phyloP scores from a whole-genome alignment of 192 early-diverging fungal genomes.

The Podila epicladia region DNA sequence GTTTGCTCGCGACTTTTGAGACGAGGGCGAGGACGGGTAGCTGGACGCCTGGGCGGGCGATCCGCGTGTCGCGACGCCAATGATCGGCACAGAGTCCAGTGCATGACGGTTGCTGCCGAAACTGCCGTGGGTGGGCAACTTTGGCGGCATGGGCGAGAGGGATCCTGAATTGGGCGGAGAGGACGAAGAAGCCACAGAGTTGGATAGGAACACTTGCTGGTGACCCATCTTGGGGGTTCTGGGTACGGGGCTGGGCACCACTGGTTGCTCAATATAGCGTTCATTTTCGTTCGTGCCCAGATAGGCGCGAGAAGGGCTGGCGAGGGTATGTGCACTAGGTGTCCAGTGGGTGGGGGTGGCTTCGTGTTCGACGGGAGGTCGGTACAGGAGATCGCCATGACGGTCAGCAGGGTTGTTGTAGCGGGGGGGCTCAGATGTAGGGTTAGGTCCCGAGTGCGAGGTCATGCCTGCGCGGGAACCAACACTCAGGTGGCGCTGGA shows the following conservation, averaged over 20 bases:
- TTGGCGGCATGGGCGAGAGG: conserved; percentile 25
- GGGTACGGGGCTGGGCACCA: conserved; percentile 21
- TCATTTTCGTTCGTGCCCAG: background rate
- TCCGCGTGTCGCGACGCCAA: conserved; percentile 23
- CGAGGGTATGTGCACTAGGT: conserved; percentile 12
- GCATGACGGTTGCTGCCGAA: background rate
- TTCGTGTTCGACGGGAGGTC: conserved; percentile 3
- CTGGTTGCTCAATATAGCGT: conserved; percentile 20
- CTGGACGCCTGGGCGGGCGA: conserved; percentile 4
- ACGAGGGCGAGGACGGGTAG: conserved; percentile 6
- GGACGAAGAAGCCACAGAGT: background rate
- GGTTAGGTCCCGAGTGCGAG: conserved; percentile 3
- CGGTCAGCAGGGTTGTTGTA: conserved; percentile 3
- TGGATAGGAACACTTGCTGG: conserved; percentile 15
- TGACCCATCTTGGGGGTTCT: conserved; percentile 21
- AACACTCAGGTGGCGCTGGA: conserved; percentile 17
- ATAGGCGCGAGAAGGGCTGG: conserved; percentile 9
- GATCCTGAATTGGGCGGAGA: conserved; percentile 11
- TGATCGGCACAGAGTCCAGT: conserved; percentile 25
- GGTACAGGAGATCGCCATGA: conserved; percentile 14
- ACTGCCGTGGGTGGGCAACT: conserved; percentile 5
- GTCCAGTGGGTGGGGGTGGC: conserved; percentile 17
- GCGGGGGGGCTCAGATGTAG: conserved; percentile 20
- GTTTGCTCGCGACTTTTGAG: conserved; percentile 2
- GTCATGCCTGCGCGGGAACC: conserved; percentile 10